Base-by-base conservation (phyloP, 495 filamentous ascomycete species). In the Penicillium malachiteum region DNA sequence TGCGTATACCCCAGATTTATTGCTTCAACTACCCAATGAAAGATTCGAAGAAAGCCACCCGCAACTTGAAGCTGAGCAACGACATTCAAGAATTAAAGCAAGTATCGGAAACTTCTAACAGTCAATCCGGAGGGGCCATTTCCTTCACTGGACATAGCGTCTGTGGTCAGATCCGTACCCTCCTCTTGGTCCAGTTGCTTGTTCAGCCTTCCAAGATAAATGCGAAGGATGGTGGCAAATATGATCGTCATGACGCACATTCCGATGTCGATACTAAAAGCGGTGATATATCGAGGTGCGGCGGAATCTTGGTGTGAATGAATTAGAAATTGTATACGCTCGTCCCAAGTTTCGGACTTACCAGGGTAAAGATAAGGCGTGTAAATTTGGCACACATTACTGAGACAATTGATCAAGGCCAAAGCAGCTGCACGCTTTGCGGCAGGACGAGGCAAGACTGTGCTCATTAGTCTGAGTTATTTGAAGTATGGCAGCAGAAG, bases 131-230 rank as follows among this genome's bases (percentile, higher is more conserved):
- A 49, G 8, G 57, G 50, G 9, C 59, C 59, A 39, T 62, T 38
- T 21, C 57, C 58, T 37, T 61, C 58, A 38, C 54, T 57, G 16
- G 16, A 21, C 3, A 9, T 50, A 41, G 13, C 45, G 14, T 44
- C 14, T 34, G 11, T 52, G 43, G 32, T 39, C 31, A 21, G n/a
- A 8, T 8, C 46, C 21, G 44, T 50, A 5, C 58, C 60, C 55
- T 71, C 63, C 41, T 65, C 68, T 12, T 66, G 37, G 30, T 71
- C 66, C n/a, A 73, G 51, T 34, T 65, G 59, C 40, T 65, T 64
- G 44, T 73, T 73, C 55, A 67, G 43, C 16, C 68, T 53, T 10
- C 58, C 56, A 14, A 73, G 64, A 21, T 60, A 53, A 21, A 66
- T 55, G n/a, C 58, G 55, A 41, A 63, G 56, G 14, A 58, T 34